Evolutionary conservation across 1,284 basidiomycete species (phyloP), one percentile per base, ranked within the genome.

Genomic region (Malassezia globosa): DNA sequence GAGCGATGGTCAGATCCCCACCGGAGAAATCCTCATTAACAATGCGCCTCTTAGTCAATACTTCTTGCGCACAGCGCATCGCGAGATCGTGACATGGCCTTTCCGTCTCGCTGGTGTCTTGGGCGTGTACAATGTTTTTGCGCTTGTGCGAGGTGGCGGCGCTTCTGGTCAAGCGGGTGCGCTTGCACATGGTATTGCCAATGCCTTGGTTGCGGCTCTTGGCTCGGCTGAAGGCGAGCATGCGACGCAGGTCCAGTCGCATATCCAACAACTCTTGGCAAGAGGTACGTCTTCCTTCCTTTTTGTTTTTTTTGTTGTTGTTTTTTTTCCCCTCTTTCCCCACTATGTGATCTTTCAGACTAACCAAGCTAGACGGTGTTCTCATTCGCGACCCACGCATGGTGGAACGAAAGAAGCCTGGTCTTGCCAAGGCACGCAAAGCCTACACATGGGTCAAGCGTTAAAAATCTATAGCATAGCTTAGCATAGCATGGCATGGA

Each of bases 321-420:
- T 10, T 42, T 8, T 29, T 29, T 39, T n/a, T 45, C 23, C 37
- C n/a, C 45, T n/a, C n/a, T n/a, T 11, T 42, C 22, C 29, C 11
- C 10, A 14, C 22, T 14, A 18, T 3, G 22, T n/a, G 42, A n/a
- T n/a, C n/a, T 13, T 16, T 16, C 29, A 31, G 11, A 31, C 29
- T 31, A 11, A 31, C 29, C 19, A 22, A 22, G 36, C 11, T 72
- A 89, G 90, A 87, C 56, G 84, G 87, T 75, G 76, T 92, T 31
- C 74, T 89, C 53, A 81, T 82, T 72, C 82, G 92, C 67, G 92
- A 97, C 76, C 86, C 88, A 38, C 84, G 92, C 73, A 87, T 90
- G 83, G 89, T 95, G 25, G 92, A 97, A 76, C 80, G 92, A 61
- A 97, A 97, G 76, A 95, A 96, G 79, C 88, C 92, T 7, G 85